Evolutionary conservation across 1,284 basidiomycete genomes (phyloP).

Genomic region (Tilletia setariae): DNA sequence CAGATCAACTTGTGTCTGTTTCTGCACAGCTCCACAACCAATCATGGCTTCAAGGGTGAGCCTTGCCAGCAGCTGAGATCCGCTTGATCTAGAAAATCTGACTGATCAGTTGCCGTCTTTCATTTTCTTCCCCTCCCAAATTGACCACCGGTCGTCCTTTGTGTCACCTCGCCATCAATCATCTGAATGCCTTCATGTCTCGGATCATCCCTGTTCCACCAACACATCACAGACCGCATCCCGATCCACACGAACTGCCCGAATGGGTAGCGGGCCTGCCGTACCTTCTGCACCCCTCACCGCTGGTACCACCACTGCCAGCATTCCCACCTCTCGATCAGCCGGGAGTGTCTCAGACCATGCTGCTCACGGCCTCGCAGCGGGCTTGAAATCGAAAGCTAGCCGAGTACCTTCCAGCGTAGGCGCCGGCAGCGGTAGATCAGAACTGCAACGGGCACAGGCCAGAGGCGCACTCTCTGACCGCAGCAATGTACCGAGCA

Average conservation of each 20-base stretch:
- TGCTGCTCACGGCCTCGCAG: neutral
- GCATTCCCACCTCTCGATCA: neutral
- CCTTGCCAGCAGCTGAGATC: neutral
- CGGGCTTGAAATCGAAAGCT: neutral
- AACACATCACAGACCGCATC: neutral
- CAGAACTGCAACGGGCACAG: neutral
- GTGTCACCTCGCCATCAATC: neutral
- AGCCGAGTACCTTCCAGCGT: constrained; percentile 1
- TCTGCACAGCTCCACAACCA: too few species aligned
- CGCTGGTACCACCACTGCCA: neutral
- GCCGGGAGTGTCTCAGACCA: constrained; percentile 11
- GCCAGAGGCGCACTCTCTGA: neutral
- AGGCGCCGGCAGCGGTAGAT: neutral
- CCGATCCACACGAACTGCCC: neutral
- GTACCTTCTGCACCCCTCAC: neutral
- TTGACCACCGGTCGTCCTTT: neutral
- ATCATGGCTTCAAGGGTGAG: constrained; percentile 12
- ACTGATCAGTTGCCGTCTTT: neutral
- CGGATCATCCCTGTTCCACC: neutral
- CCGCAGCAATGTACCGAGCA: constrained; percentile 10
- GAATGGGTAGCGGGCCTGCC: neutral
- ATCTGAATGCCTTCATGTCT: neutral
- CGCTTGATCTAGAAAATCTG: neutral
- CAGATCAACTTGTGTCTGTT: too few species aligned
- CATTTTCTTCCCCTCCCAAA: neutral